Conservation (phyloP, 176 grass and related monocot genomes). For the Echinochloa phyllopogon region DNA sequence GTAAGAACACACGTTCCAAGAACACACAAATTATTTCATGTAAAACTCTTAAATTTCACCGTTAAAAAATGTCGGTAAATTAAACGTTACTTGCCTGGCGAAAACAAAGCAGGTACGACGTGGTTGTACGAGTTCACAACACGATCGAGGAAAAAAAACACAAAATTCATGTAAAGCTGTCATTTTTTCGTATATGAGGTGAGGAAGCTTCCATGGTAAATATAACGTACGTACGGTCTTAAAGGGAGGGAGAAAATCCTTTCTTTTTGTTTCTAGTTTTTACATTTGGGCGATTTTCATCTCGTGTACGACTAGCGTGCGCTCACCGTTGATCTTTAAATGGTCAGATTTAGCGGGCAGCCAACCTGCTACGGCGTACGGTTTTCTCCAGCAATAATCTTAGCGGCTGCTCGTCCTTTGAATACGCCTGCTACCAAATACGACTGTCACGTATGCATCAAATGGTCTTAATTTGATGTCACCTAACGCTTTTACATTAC, state of each 20-base stretch:
- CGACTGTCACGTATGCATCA: background rate
- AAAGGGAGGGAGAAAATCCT: background rate
- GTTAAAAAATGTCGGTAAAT: too few relatives aligned
- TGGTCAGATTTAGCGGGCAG: slow-evolving; percentile 35
- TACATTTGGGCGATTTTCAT: background rate
- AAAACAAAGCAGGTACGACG: background rate
- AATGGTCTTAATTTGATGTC: background rate
- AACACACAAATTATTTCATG: too few relatives aligned
- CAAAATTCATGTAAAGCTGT: background rate
- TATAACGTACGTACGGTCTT: background rate
- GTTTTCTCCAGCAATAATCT: background rate
- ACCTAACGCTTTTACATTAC: slow-evolving; percentile 23
- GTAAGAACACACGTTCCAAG: too few relatives aligned
- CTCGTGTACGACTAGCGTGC: background rate
- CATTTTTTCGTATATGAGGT: background rate
- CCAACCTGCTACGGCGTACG: slow-evolving; percentile 21
- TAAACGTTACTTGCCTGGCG: too few relatives aligned
- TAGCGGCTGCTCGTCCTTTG: background rate
- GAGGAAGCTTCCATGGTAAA: background rate
- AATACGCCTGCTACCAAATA: too few relatives aligned
- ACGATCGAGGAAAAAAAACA: background rate
- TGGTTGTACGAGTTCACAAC: background rate
- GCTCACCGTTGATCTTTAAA: background rate
- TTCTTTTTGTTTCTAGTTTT: background rate
- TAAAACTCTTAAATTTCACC: too few relatives aligned